Conservation (phyloP, 2,329 filamentous ascomycete genomes). For the Trichoderma guizhouense region DNA sequence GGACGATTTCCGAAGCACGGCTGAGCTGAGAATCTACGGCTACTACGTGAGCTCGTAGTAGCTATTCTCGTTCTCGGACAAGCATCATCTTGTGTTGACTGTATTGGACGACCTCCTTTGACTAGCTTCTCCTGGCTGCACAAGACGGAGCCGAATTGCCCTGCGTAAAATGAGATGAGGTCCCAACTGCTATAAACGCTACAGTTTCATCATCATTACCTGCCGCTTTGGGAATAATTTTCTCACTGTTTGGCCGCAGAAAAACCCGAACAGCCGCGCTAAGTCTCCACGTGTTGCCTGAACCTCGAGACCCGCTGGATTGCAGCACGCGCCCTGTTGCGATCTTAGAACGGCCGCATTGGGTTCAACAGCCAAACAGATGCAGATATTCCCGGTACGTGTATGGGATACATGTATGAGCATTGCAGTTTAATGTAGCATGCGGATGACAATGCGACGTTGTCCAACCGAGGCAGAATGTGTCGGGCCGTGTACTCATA, state of each 20-base stretch:
- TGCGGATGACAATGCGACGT: background rate
- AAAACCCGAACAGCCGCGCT: background rate
- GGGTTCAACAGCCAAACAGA: background rate
- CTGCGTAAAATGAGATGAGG: background rate
- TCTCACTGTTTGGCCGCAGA: conserved; percentile 6
- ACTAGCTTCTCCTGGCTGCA: background rate
- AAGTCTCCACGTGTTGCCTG: background rate
- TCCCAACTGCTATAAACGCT: conserved; percentile 3
- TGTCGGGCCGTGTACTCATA: background rate
- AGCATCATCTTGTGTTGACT: background rate
- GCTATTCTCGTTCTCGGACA: background rate
- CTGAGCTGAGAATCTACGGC: background rate
- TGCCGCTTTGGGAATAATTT: background rate
- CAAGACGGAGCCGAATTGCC: background rate
- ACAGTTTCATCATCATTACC: background rate
- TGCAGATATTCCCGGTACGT: background rate
- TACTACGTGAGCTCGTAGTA: background rate
- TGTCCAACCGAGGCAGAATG: background rate
- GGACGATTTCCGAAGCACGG: background rate
- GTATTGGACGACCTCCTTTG: background rate
- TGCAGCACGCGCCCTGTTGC: background rate
- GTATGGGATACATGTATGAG: background rate
- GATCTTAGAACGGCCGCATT: background rate
- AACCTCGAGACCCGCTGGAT: background rate
- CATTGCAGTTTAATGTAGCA: background rate